phyloP scores from a whole-genome alignment of 495 filamentous ascomycete species.

The Clavariopsis aquatica region DNA sequence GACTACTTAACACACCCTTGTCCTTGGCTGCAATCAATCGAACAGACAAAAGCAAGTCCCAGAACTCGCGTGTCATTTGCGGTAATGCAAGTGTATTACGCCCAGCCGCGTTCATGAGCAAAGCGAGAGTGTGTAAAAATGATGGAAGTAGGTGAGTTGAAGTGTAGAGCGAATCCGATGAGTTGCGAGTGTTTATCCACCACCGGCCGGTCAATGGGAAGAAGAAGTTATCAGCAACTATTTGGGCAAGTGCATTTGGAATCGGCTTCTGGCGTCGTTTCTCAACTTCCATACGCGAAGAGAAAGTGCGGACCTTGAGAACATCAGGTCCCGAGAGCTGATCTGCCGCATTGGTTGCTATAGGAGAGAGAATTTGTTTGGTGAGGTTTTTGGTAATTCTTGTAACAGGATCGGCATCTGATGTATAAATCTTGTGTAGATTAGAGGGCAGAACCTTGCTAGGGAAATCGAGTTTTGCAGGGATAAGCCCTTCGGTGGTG shows the following conservation, averaged over 20 bases:
- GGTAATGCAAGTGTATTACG: conserved; percentile 62
- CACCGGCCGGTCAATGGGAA: conserved; percentile 64
- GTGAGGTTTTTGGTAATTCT: conserved; percentile 62
- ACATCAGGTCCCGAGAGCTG: conserved; percentile 72
- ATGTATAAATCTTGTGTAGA: conserved; percentile 56
- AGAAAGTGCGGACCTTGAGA: conserved; percentile 82
- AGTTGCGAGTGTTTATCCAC: conserved; percentile 50
- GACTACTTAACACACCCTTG: conserved; percentile 64
- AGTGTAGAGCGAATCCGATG: conserved; percentile 51
- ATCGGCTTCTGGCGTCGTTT: conserved; percentile 66
- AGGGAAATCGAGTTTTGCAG: conserved; percentile 59
- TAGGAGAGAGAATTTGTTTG: conserved; percentile 71
- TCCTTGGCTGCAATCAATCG: conserved; percentile 52
- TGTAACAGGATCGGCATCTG: conserved; percentile 57
- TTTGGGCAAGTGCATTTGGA: conserved; percentile 71
- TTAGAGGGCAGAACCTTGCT: conserved; percentile 68
- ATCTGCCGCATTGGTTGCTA: conserved; percentile 73
- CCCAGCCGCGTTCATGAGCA: conserved; percentile 67
- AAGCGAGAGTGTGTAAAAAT: conserved; percentile 65
- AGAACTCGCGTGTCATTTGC: conserved; percentile 70
- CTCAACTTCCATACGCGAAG: conserved; percentile 68
- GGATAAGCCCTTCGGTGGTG: conserved; percentile 44
- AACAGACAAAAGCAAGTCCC: conserved; percentile 62
- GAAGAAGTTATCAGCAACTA: conserved; percentile 79
- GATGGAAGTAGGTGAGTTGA: conserved; percentile 61